phyloP scores from a whole-genome alignment of 176 grass and related monocot genomes.

The Rhynchospora breviuscula region DNA sequence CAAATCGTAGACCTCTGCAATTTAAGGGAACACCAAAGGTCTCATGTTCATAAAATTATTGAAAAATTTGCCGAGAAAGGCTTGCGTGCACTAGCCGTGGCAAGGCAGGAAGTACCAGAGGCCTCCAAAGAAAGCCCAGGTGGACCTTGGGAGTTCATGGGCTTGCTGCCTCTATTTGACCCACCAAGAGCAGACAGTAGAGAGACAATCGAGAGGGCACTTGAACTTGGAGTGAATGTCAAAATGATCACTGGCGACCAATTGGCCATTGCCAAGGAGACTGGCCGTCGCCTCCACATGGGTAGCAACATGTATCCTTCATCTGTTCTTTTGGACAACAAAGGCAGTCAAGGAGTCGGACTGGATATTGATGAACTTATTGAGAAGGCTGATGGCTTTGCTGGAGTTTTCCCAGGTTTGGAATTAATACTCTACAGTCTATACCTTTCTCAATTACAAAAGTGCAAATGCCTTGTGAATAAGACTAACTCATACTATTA shows the following conservation, averaged over 20 bases:
- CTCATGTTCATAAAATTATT: conserved; percentile 45
- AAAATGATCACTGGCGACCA: conserved; percentile 97
- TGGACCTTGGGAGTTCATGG: conserved; percentile 66
- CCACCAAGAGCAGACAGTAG: conserved; percentile 74
- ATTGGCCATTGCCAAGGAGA: conserved; percentile 87
- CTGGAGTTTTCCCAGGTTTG: conserved; percentile 76
- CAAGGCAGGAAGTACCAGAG: conserved; percentile 51
- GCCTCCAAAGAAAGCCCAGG: conserved; percentile 47
- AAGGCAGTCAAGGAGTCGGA: conserved; percentile 16
- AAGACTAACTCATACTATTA: neutral
- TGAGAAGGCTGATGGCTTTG: conserved; percentile 84
- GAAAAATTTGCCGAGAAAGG: conserved; percentile 54
- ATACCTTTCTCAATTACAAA: neutral
- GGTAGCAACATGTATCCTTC: conserved; percentile 95
- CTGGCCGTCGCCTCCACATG: conserved; percentile 61
- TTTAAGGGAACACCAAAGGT: conserved; percentile 32
- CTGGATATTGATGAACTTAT: conserved; percentile 64
- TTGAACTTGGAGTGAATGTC: conserved; percentile 76
- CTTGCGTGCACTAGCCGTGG: conserved; percentile 51
- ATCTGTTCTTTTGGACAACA: conserved; percentile 37
- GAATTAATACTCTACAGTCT: neutral
- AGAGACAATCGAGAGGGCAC: conserved; percentile 58
- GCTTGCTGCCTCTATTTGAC: conserved; percentile 67
- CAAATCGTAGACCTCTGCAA: conserved; percentile 78
- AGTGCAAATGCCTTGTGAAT: neutral